phyloP scores from a whole-genome alignment of 2,329 filamentous ascomycete genomes.

The Polychaeton citri region DNA sequence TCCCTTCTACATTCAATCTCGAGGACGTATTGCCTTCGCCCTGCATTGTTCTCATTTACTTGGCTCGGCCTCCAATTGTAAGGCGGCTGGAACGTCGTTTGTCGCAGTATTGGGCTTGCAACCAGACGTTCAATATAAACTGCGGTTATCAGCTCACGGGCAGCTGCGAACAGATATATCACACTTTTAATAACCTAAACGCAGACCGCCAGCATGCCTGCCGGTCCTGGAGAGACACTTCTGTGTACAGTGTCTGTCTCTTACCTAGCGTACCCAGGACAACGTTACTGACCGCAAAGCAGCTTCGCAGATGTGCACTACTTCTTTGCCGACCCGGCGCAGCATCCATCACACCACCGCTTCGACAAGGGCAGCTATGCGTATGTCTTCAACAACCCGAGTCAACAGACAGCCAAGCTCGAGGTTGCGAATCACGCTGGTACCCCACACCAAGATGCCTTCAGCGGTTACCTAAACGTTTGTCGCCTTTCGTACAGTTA shows the following conservation, averaged over 20 bases:
- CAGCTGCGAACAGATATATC: too few relatives aligned
- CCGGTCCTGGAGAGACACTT: slow-evolving; percentile 33
- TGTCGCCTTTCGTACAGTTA: slow-evolving; percentile 57
- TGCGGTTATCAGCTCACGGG: too few relatives aligned
- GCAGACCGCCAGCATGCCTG: slow-evolving; percentile 36
- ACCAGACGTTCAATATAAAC: too few relatives aligned
- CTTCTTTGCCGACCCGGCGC: slow-evolving; percentile 55
- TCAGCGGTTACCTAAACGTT: slow-evolving; percentile 54
- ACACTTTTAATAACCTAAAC: too few relatives aligned
- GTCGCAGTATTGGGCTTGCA: too few relatives aligned
- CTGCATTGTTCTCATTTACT: too few relatives aligned
- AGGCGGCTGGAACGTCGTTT: too few relatives aligned
- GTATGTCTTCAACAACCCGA: slow-evolving; percentile 64
- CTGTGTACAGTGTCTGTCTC: slow-evolving; percentile 30
- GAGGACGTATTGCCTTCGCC: too few relatives aligned
- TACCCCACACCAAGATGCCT: slow-evolving; percentile 64
- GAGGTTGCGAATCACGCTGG: slow-evolving; percentile 66
- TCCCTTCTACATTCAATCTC: too few relatives aligned
- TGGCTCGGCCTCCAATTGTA: too few relatives aligned
- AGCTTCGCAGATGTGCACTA: slow-evolving; percentile 73
- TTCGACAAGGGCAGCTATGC: slow-evolving; percentile 72
- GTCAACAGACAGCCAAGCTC: slow-evolving; percentile 52
- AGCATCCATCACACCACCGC: slow-evolving; percentile 60
- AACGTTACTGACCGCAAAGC: not conserved
- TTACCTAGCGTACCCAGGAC: too few relatives aligned